Percentiles rank a stretch among this genome's conserved stretches.
phyloP scores from a whole-genome alignment of 2,329 filamentous ascomycete genomes.

The Fusarium pilosicola region DNA sequence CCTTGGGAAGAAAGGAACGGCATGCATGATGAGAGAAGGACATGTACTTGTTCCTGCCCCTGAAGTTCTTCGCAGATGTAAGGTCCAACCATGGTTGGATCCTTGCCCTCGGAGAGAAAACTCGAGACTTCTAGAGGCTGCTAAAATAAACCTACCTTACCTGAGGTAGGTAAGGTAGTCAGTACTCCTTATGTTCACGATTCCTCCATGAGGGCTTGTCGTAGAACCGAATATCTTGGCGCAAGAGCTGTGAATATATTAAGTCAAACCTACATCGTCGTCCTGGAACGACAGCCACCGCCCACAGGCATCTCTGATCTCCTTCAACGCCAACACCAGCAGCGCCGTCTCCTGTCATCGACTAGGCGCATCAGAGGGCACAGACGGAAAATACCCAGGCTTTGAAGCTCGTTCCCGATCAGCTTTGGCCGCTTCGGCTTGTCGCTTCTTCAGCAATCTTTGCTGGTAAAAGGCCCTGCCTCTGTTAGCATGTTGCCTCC shows the following conservation, averaged over 20 bases:
- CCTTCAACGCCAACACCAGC: not conserved
- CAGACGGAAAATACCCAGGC: conserved; percentile 84
- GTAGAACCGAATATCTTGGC: not conserved
- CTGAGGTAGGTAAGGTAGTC: no score
- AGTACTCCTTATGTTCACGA: not conserved
- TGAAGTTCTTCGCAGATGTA: not conserved
- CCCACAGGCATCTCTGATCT: not conserved
- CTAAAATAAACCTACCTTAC: not conserved
- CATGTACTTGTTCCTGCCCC: not conserved
- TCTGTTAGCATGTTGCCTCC: not conserved
- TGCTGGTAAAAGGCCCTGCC: conserved; percentile 85
- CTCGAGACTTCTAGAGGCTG: not conserved
- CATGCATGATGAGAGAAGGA: not conserved
- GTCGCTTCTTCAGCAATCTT: conserved; percentile 76
- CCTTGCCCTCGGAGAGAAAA: not conserved
- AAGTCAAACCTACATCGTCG: not conserved
- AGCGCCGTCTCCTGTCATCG: conserved; percentile 16
- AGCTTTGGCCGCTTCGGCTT: conserved; percentile 68
- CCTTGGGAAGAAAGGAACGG: not conserved
- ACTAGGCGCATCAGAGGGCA: conserved; percentile 71
- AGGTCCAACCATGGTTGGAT: not conserved
- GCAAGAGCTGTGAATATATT: not conserved
- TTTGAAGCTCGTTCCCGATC: conserved; percentile 84
- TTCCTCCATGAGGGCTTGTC: accelerated
- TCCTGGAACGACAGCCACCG: not conserved